Evolutionary conservation across 2,329 filamentous ascomycete species (phyloP).

Genomic region (Gnomoniopsis smithogilvyi): DNA sequence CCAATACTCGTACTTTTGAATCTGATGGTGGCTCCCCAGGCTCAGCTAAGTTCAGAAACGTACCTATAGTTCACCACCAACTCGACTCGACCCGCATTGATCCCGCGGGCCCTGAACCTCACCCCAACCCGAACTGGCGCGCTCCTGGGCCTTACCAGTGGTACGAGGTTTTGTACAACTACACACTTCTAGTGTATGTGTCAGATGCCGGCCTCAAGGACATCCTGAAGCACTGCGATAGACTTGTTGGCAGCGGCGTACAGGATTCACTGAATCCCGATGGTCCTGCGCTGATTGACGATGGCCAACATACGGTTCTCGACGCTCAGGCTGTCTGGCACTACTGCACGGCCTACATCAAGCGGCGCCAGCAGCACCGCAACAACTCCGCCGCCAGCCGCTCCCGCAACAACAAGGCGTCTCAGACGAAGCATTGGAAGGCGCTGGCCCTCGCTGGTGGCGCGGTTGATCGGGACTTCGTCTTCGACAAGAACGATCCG

Average conservation of each 20-base stretch:
- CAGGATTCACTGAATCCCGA: not conserved
- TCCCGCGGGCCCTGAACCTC: not conserved
- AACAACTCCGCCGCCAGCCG: conserved; percentile 16
- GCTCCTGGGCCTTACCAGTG: conserved; percentile 14
- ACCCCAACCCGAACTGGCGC: conserved; percentile 12
- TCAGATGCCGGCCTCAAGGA: conserved; percentile 15
- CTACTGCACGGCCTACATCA: conserved; percentile 14
- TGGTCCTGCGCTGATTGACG: not conserved
- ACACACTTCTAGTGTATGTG: conserved; percentile 1
- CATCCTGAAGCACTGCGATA: conserved; percentile 14
- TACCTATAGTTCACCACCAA: not conserved
- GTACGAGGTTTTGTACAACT: conserved; percentile 5
- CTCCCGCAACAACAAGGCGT: conserved; percentile 10
- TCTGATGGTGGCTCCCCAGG: not conserved
- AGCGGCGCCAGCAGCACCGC: conserved; percentile 14
- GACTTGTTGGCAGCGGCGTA: not conserved
- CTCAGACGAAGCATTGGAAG: conserved; percentile 14
- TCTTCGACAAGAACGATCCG: not conserved
- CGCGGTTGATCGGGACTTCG: conserved; percentile 5
- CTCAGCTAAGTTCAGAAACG: not conserved
- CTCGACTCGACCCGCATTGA: conserved; percentile 8
- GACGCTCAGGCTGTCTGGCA: conserved; percentile 16
- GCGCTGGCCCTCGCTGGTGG: conserved; percentile 7
- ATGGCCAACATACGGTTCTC: not conserved
- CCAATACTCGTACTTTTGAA: not conserved